Percentiles rank a stretch among this genome's conserved stretches.
Evolutionary conservation across 2,329 filamentous ascomycete species (phyloP).

Genomic region (Epichloe sp.): DNA sequence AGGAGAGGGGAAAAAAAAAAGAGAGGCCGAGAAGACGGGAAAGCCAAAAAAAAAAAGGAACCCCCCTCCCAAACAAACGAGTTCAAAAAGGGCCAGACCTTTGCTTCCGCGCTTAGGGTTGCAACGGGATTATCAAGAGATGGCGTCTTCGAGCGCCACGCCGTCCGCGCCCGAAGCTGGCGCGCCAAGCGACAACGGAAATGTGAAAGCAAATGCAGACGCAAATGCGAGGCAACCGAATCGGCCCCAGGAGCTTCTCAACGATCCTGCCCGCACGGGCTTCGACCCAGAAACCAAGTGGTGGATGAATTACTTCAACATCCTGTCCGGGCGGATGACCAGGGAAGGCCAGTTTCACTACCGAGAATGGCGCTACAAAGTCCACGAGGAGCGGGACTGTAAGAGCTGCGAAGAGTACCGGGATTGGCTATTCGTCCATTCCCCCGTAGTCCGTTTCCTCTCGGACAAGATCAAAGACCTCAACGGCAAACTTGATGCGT

Average conservation of each 20-base stretch:
- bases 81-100: background rate
- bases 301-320: slow-evolving; percentile 81
- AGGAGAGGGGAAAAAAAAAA: background rate
- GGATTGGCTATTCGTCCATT: slow-evolving; percentile 74
- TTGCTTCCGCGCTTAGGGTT: background rate
- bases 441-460: slow-evolving; percentile 83
- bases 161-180: slow-evolving; percentile 7
- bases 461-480: slow-evolving; percentile 67
- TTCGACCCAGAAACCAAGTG: slow-evolving; percentile 47
- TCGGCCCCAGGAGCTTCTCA: slow-evolving; percentile 28
- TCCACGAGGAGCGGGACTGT: slow-evolving; percentile 68
- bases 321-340: slow-evolving; percentile 62
- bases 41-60: background rate
- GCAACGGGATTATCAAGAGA: background rate
- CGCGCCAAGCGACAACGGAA: slow-evolving; percentile 4
- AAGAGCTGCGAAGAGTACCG: slow-evolving; percentile 67
- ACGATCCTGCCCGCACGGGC: slow-evolving; percentile 47
- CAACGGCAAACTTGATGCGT: slow-evolving; percentile 58
- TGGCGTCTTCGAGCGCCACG: slow-evolving; percentile 5
- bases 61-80: background rate
- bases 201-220: slow-evolving; percentile 2
- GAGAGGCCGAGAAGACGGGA: background rate
- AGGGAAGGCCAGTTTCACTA: slow-evolving; percentile 59
- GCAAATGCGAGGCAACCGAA: slow-evolving; percentile 1
- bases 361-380: slow-evolving; percentile 60